A percentile compares a stretch with the other conserved stretches of the same genome.
Evolutionary conservation across 805 yeast genomes (phyloP).

Genomic region (Schizosaccharomyces osmophilus): DNA sequence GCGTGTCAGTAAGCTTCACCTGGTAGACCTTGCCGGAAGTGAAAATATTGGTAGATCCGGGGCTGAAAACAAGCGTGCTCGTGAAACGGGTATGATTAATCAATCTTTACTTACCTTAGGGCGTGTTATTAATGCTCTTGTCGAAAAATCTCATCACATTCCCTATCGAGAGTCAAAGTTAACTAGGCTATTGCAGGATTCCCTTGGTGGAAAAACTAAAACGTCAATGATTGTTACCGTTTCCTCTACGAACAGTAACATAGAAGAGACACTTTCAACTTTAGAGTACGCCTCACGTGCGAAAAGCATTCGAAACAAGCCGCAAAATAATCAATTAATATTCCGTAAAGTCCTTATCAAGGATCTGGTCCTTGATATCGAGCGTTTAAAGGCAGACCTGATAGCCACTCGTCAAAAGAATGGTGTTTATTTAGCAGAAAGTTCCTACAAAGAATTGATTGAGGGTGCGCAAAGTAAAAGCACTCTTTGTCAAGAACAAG

Average conservation of each 20-base stretch:
- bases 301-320: slow-evolving; percentile 48
- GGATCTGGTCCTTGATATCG: slow-evolving; percentile 30
- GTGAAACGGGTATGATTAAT: slow-evolving; percentile 83
- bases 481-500: slow-evolving; percentile 26
- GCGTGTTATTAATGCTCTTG: slow-evolving; percentile 56
- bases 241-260: slow-evolving; percentile 52
- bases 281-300: slow-evolving; percentile 75
- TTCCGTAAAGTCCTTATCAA: slow-evolving; percentile 30
- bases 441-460: slow-evolving; percentile 20
- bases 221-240: slow-evolving; percentile 72
- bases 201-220: slow-evolving; percentile 69
- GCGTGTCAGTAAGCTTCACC: slow-evolving; percentile 42
- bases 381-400: slow-evolving; percentile 33
- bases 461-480: slow-evolving; percentile 27
- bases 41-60: slow-evolving; percentile 78
- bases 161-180: slow-evolving; percentile 73
- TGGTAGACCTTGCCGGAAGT: slow-evolving; percentile 88
- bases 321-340: slow-evolving; percentile 39
- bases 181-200: slow-evolving; percentile 55
- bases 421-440: slow-evolving; percentile 38
- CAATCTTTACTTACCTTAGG: slow-evolving; percentile 74
- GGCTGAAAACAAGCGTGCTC: slow-evolving; percentile 60
- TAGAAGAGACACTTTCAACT: slow-evolving; percentile 69
- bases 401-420: slow-evolving; percentile 37
- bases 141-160: slow-evolving; percentile 39